Base-by-base conservation (phyloP, 2,329 filamentous ascomycete species). In the Aspergillus sp. region DNA sequence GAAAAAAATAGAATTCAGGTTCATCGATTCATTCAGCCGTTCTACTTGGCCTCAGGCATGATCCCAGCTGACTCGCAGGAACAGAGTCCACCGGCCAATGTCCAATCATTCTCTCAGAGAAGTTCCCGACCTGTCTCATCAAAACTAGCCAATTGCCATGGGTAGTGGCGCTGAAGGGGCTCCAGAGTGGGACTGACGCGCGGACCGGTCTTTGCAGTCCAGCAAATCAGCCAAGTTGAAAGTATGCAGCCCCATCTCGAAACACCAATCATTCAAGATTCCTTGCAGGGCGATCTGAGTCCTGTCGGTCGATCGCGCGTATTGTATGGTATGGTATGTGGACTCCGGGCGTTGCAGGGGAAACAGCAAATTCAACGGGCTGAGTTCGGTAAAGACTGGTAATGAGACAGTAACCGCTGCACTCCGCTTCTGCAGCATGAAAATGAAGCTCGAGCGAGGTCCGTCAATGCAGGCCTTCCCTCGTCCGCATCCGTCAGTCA, bases 251-350 rank as follows among this genome's bases (percentile, higher is more conserved):
- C 41, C 61, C 61, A 50, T 59, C 57, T 25, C 17, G 17, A 49
- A 25, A 50, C 41, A 57, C 68, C 67, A 70, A 68, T 69, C 63
- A 66, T 65, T 61, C 34, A n/a, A 17, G 47, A 54, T 50, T 63
- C 66, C 64, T 68, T 66, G 60, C 64, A 54, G 64, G 60, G 47
- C 64, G 64, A 66, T 66, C 66, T 64, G 64, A 55, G 62, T 43
- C 43, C 34, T 59, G 61, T 66, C 62, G 66, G 52, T 19, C 15
- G 28, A 31, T 31, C 31, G 22, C 48, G 46, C 9, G 38, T 59
- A 63, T 54, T 11, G 67, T 68, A 59, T n/a, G 31, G 60, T 68
- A 67, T 57, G 57, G 60, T 65, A 64, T 54, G 52, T 19, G 28
- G 49, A 31, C 7, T 7, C 54, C n/a, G 38, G 28, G 30, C 17